Base-by-base conservation (phyloP, 768 basidiomycete species). In the Leucocoprinus leucothites region DNA sequence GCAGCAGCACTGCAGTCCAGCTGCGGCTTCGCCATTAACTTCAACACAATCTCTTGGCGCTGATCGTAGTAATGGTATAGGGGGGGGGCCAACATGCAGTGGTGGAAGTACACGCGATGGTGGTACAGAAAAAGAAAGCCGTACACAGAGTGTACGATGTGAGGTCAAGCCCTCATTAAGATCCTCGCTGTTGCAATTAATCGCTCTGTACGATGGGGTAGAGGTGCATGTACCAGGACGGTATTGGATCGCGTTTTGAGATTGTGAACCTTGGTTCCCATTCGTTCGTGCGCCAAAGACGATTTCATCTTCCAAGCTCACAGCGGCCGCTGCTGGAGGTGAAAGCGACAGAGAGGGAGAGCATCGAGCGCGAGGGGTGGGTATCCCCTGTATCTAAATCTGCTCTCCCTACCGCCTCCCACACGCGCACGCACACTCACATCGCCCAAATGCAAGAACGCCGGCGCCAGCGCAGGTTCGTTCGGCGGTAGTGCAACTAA, bases 171-270 rank as follows among this genome's bases (percentile, higher is more conserved):
- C 72, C 3, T 67, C 73, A 0, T 67, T 82, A 16, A 67, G 62
- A 3, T n/a, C 14, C 22, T 1, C 24, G n/a, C n/a, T n/a, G n/a
- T n/a, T n/a, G n/a, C n/a, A n/a, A 24, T n/a, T n/a, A n/a, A n/a
- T n/a, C n/a, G n/a, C n/a, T n/a, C n/a, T n/a, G n/a, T n/a, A n/a
- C n/a, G n/a, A n/a, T n/a, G n/a, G n/a, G n/a, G n/a, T n/a, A n/a
- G 54, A 48, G 25, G 50, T 48, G 14, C 59, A 63, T 0, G 43
- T 70, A 2, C 68, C 68, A 0, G 61, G 69, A 16, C 89, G 87
- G 76, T 85, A 9, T 65, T 78, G 5, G 85, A 84, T 16, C 77
- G 79, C 9, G 81, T 88, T 2, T 73, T 80, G 31, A 75, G 80
- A 1, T 57, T 77, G 80, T 0, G 63, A 68, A 0, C 74, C 76